Evolutionary conservation across 2,329 filamentous ascomycete species (phyloP).

Genomic region (Coleophoma cylindrospora): DNA sequence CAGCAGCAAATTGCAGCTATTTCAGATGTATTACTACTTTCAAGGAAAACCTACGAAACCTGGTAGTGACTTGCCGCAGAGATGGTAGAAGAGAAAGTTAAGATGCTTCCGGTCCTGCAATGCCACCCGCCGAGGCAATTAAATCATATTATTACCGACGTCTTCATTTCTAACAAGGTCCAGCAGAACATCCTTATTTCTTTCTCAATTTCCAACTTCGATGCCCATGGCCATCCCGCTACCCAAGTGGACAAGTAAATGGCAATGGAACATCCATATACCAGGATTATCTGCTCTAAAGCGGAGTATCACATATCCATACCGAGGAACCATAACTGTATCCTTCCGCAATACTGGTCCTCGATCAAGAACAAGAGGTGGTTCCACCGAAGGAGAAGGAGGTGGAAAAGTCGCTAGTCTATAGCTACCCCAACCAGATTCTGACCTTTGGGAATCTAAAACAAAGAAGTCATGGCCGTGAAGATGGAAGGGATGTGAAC

Average conservation of each 20-base stretch:
- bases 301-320: constrained; percentile 29
- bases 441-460: constrained; percentile 7
- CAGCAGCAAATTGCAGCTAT: no score
- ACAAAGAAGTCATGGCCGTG: constrained; percentile 16
- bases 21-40: no score
- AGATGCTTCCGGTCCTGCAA: no score
- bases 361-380: constrained; percentile 5
- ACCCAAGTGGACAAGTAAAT: constrained; percentile 31
- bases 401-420: constrained; percentile 21
- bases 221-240: constrained; percentile 36
- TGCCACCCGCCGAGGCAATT: no score
- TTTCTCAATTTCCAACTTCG: constrained; percentile 5
- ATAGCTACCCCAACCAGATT: constrained; percentile 15
- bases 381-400: no score
- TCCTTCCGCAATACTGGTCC: constrained; percentile 19
- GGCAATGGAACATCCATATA: constrained; percentile 33
- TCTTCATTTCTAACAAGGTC: no score
- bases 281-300: constrained; percentile 31
- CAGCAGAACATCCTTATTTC: no score
- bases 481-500: constrained; percentile 43
- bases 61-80: no score
- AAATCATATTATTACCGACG: no score
- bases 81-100: no score
- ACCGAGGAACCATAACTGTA: constrained; percentile 27
- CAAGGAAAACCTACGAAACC: no score